Conservation (phyloP, 345 rosid genomes). For the Moricandia moricandioides region DNA sequence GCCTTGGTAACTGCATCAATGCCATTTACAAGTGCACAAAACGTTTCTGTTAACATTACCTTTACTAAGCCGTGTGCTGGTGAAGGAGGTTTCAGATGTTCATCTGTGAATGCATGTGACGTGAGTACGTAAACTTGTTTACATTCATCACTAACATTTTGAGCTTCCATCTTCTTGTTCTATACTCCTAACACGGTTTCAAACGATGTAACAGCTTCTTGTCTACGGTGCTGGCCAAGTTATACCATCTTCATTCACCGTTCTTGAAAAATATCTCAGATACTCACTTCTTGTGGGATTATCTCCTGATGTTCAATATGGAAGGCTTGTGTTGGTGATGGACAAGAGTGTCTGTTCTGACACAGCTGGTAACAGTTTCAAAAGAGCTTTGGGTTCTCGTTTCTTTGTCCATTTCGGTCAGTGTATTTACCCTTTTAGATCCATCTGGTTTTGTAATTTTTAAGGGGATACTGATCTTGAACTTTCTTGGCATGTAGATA, state of each 20-base stretch:
- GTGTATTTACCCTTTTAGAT: constrained; percentile 26
- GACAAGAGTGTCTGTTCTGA: constrained; percentile 71
- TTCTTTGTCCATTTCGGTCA: constrained; percentile 73
- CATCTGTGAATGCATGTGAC: constrained; percentile 73
- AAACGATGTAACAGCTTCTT: constrained; percentile 58
- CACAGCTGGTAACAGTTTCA: constrained; percentile 66
- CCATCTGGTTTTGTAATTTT: not conserved
- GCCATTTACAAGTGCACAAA: constrained; percentile 71
- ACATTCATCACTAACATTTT: constrained; percentile 4
- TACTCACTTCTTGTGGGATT: constrained; percentile 71
- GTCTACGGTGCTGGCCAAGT: constrained; percentile 90
- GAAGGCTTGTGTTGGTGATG: constrained; percentile 71
- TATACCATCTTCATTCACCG: constrained; percentile 64
- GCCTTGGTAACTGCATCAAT: constrained; percentile 59
- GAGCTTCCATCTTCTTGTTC: constrained; percentile 1
- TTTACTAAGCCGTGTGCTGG: constrained; percentile 72
- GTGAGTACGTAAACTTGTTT: constrained; percentile 68
- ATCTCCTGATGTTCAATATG: constrained; percentile 51
- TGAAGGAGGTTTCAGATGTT: constrained; percentile 76
- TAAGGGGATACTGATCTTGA: not conserved
- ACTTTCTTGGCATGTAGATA: constrained; percentile 44
- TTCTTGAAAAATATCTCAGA: constrained; percentile 53
- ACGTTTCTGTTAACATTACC: constrained; percentile 67
- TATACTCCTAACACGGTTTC: not conserved
- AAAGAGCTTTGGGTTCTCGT: constrained; percentile 64